Percentiles rank a stretch among this genome's conserved stretches.
Conservation (phyloP, 2,329 filamentous ascomycete genomes). For the Corniculantispora saksenae region DNA sequence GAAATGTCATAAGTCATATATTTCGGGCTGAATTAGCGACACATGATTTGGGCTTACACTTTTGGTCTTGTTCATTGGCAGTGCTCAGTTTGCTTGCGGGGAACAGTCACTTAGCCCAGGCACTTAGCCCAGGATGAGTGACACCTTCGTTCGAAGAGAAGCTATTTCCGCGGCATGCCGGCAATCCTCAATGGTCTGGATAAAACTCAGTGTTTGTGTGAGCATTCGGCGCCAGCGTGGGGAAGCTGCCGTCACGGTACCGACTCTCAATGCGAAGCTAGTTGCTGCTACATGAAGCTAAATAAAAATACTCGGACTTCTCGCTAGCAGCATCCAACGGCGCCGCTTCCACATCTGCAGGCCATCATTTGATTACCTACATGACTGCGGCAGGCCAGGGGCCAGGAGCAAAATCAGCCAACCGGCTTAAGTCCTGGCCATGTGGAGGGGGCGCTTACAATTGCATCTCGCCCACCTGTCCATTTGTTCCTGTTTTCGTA, state of each 20-base stretch:
- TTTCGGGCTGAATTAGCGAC: too few species aligned
- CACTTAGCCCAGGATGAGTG: background rate
- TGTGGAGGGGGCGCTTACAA: constrained; percentile 2
- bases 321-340: background rate
- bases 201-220: background rate
- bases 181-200: too few species aligned
- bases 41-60: background rate
- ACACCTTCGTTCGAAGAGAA: background rate
- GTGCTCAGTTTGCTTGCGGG: background rate
- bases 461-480: background rate
- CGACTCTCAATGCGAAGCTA: background rate
- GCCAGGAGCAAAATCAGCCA: background rate
- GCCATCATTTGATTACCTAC: background rate
- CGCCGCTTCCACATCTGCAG: background rate
- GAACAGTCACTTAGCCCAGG: background rate
- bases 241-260: background rate
- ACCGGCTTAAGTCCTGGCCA: background rate
- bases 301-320: background rate
- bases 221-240: background rate
- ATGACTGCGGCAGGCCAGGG: background rate
- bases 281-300: too few species aligned
- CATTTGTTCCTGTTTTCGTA: background rate
- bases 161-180: too few species aligned
- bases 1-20: too few species aligned
- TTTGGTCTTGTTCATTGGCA: background rate